A percentile compares a stretch with the other conserved stretches of the same genome.
phyloP scores from a whole-genome alignment of 176 grass and related monocot genomes.

The Dactylis glomerata region DNA sequence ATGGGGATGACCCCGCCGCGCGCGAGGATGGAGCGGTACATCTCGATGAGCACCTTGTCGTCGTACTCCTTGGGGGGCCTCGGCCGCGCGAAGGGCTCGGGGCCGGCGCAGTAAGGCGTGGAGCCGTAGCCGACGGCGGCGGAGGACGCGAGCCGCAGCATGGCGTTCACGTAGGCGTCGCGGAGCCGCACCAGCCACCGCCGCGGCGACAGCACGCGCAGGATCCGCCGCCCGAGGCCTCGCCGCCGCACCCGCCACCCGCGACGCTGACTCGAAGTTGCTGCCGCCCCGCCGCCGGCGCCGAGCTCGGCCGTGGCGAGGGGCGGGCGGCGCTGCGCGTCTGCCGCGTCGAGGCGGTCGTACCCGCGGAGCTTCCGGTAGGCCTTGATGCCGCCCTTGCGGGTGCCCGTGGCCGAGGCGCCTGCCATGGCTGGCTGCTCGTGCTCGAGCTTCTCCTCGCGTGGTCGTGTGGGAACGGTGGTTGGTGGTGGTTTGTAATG shows the following conservation, averaged over 20 bases:
- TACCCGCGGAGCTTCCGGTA: constrained; percentile 72
- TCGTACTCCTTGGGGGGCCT: constrained; percentile 58
- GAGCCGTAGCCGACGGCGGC: constrained; percentile 35
- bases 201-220: constrained; percentile 46
- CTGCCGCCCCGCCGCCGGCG: background rate
- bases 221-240: constrained; percentile 29
- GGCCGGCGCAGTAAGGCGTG: constrained; percentile 1
- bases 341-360: constrained; percentile 40
- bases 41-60: constrained; percentile 71
- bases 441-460: background rate
- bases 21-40: constrained; percentile 62
- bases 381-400: constrained; percentile 70
- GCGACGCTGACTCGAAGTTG: no score
- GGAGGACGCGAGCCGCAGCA: constrained; percentile 62
- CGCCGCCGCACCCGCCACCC: no score
- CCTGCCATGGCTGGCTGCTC: constrained; percentile 11
- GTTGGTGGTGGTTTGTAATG: background rate
- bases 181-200: constrained; percentile 44
- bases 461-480: background rate
- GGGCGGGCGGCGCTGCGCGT: constrained; percentile 39
- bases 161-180: constrained; percentile 68
- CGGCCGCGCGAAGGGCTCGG: constrained; percentile 26
- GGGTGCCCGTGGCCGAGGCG: background rate
- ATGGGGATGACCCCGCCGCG: constrained; percentile 24
- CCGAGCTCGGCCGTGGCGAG: constrained; percentile 44